Percentiles rank a stretch among this genome's conserved stretches.
Evolutionary conservation across 106 monocot genomes (phyloP).

Genomic region (Phalaenopsis equestris): DNA sequence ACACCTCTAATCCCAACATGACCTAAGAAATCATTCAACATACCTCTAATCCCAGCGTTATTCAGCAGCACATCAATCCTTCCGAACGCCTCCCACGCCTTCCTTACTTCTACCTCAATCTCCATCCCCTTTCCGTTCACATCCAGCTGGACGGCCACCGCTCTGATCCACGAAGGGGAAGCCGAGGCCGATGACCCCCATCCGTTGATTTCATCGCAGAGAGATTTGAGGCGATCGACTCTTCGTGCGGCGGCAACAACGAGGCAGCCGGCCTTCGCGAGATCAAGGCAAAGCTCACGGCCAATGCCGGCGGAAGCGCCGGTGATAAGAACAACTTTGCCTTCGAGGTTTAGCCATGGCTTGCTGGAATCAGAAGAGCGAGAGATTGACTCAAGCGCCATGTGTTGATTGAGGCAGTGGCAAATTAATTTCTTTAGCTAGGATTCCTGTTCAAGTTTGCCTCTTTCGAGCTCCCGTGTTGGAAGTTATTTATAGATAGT

Average conservation of each 20-base stretch:
- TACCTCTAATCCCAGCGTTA: constrained; percentile 75
- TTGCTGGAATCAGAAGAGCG: neutral
- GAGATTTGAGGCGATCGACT: constrained; percentile 23
- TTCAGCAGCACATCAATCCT: constrained; percentile 61
- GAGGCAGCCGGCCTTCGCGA: constrained; percentile 23
- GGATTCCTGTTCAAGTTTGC: no score
- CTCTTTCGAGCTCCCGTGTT: no score
- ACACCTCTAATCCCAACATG: neutral
- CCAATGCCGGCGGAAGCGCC: constrained; percentile 39
- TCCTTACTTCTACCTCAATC: constrained; percentile 34
- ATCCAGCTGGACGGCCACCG: constrained; percentile 48
- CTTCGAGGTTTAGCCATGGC: constrained; percentile 9
- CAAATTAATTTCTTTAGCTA: no score
- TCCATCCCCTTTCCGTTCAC: constrained; percentile 23
- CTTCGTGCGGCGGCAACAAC: constrained; percentile 38
- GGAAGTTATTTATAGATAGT: no score
- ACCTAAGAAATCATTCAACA: neutral
- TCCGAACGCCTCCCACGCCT: constrained; percentile 58
- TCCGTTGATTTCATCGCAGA: constrained; percentile 39
- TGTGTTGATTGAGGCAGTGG: neutral
- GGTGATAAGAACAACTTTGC: constrained; percentile 37
- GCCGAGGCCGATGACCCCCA: neutral
- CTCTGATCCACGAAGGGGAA: constrained; percentile 4
- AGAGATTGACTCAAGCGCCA: neutral
- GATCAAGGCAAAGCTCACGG: constrained; percentile 27